phyloP scores from a whole-genome alignment of 768 basidiomycete genomes.

The Tulasnella sp. region DNA sequence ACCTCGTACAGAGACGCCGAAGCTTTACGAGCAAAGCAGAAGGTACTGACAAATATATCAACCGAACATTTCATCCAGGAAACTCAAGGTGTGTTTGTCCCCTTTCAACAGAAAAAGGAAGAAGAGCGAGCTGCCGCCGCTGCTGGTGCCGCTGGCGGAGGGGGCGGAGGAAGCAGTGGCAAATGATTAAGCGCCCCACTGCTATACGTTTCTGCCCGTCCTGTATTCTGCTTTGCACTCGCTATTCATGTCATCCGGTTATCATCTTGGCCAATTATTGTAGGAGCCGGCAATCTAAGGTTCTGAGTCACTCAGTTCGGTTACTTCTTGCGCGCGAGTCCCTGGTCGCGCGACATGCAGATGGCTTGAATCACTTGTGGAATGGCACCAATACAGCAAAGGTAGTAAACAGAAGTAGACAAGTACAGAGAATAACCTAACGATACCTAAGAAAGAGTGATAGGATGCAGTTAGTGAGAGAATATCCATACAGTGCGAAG shows the following conservation, averaged over 20 bases:
- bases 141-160: background rate
- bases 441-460: background rate
- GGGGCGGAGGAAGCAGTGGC: background rate
- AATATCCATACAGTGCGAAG: background rate
- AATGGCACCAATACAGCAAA: background rate
- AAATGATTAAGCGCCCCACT: constrained; percentile 2
- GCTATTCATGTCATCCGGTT: background rate
- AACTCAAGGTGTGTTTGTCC: background rate
- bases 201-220: background rate
- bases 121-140: constrained; percentile 2
- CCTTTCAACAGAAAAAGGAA: constrained; percentile 5
- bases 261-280: background rate
- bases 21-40: constrained; percentile 8
- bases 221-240: no score
- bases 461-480: background rate
- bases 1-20: constrained; percentile 6
- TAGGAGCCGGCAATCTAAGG: background rate
- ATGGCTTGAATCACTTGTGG: background rate
- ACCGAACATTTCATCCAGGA: background rate
- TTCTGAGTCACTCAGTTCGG: background rate
- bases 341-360: background rate
- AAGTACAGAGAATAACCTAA: background rate
- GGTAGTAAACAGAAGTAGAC: background rate
- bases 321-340: background rate
- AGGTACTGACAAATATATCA: background rate